Evolutionary conservation across 805 yeast species (phyloP), one percentile per base, ranked within the genome.

Genomic region (Zygotorulaspora chibaensis): DNA sequence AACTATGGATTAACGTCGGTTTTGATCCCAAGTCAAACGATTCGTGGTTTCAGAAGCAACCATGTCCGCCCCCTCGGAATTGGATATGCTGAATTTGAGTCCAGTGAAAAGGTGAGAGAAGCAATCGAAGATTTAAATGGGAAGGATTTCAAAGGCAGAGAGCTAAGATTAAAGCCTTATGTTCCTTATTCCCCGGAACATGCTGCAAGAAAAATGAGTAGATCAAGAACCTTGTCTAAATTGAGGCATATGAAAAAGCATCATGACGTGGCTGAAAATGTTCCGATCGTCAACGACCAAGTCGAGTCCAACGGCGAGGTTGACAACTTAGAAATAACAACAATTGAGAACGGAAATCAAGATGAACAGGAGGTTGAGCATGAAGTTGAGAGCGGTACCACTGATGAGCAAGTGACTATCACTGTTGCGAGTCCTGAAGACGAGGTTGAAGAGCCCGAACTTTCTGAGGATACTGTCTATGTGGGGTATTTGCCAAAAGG

Each of bases 11-110:
- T 75, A 30, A 53, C 37, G 8, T 68, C 69, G 18, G 76, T 79
- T 2, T 63, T 80, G 51, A 72, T 80, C 42, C 85, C 84, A 23
- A 73, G 75, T 47, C 76, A 75, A 51, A 75, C 80, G 2, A 69
- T 77, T 13, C 68, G 76, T 28, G 76, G 77, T 10, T 65, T 71
- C 46, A 67, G 74, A 36, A 57, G 57, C 6, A 59, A 57, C 33
- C 68, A 66, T 40, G 72, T 69, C 38, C 70, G 64, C 50, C 77
- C 81, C 2, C 63, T 79, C 52, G 91, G 93, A 3, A 74, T 79
- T 57, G 97, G 95, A 11, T 90, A 86, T 67, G 84, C 88, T 47
- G 93, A 88, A 56, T 91, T 83, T 61, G 83, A 75, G 56, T 73
- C 71, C 43, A 75, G 74, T 48, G 88, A 79, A 43, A 73, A 73